Conservation (phyloP, 2,329 filamentous ascomycete genomes). For the Leptographium galeiforme region DNA sequence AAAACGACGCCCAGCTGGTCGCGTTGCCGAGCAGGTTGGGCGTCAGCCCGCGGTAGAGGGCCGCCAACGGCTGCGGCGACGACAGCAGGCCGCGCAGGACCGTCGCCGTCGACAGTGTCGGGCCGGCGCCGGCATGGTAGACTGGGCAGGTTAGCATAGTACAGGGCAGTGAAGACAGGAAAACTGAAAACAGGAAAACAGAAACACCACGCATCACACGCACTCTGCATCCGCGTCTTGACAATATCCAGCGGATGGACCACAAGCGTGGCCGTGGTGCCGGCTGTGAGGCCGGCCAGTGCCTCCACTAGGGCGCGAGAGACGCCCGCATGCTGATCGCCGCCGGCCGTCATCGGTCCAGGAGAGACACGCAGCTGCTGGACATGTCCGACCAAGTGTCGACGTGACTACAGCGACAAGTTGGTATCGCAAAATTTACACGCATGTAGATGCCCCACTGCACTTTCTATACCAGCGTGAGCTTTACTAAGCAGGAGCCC, state of each 20-base stretch:
- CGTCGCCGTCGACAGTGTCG: conserved; percentile 30
- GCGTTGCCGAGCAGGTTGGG: conserved; percentile 89
- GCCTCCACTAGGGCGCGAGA: conserved; percentile 75
- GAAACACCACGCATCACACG: conserved; percentile 10
- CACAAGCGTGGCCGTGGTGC: conserved; percentile 70
- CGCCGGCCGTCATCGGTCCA: neutral
- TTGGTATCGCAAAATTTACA: neutral
- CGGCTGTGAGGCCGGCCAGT: conserved; percentile 79
- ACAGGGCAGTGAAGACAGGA: no score
- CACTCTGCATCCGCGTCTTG: conserved; percentile 90
- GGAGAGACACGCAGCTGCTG: neutral
- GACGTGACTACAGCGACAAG: neutral
- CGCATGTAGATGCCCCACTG: neutral
- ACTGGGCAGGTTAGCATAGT: neutral
- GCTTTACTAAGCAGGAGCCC: neutral
- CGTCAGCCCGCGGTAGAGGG: conserved; percentile 78
- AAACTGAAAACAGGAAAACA: no score
- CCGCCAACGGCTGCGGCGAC: conserved; percentile 44
- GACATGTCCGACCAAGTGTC: neutral
- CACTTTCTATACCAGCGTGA: no score
- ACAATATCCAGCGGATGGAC: conserved; percentile 91
- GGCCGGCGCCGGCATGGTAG: neutral
- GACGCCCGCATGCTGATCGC: conserved; percentile 41
- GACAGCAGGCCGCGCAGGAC: conserved; percentile 35
- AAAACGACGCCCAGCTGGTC: conserved; percentile 83